These are phyloP conservation scores for Talaromyces sp. DNA, from an alignment of 2,329 filamentous ascomycete species.

Conservation along the genomic window DNA sequence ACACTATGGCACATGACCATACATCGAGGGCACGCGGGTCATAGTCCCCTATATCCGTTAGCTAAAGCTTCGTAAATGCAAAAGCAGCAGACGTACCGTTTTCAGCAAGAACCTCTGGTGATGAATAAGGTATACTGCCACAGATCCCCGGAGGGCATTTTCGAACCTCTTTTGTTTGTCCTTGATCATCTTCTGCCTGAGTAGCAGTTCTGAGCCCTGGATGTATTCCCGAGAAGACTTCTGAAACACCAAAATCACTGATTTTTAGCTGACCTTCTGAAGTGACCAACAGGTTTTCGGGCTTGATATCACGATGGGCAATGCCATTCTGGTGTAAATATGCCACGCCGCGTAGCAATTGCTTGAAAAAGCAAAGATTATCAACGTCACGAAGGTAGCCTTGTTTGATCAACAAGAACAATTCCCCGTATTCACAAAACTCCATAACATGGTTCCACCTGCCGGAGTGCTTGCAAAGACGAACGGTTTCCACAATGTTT, in stretches of 20 bases:
- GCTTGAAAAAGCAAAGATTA: constrained; percentile 81
- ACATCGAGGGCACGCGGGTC: constrained; percentile 78
- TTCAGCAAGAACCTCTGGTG: constrained; percentile 74
- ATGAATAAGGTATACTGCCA: constrained; percentile 80
- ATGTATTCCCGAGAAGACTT: constrained; percentile 77
- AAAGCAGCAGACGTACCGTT: constrained; percentile 43
- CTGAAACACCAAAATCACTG: constrained; percentile 84
- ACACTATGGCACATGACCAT: constrained; percentile 80
- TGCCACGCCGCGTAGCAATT: constrained; percentile 72
- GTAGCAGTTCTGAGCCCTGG: constrained; percentile 65
- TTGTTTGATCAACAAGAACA: constrained; percentile 69
- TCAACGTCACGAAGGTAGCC: constrained; percentile 64
- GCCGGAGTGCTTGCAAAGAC: constrained; percentile 67
- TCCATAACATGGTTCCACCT: constrained; percentile 94
- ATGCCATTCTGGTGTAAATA: constrained; percentile 81
- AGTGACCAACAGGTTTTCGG: constrained; percentile 77
- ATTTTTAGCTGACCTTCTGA: constrained; percentile 81
- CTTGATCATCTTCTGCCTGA: constrained; percentile 63
- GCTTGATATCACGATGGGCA: constrained; percentile 85
- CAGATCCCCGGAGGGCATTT: constrained; percentile 75
- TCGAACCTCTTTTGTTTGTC: constrained; percentile 65
- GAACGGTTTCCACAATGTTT: constrained; percentile 77
- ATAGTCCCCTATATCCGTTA: constrained; percentile 44
- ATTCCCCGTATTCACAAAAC: constrained; percentile 75
- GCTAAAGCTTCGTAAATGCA: constrained; percentile 9